Percentiles rank a stretch among this genome's conserved stretches.
Conservation (phyloP, 2,329 filamentous ascomycete genomes). For the Cladobotryum protrusum region DNA sequence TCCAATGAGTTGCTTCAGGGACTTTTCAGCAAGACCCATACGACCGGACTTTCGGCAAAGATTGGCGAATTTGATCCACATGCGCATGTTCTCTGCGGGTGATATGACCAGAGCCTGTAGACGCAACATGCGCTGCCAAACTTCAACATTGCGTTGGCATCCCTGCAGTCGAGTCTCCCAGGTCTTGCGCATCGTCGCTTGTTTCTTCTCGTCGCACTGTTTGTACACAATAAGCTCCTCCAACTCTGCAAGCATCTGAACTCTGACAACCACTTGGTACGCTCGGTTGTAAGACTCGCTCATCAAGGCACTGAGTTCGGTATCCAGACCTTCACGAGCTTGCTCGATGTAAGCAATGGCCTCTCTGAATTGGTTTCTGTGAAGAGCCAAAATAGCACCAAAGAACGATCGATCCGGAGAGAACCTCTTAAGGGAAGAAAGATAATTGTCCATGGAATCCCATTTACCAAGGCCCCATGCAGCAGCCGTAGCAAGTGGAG, state of each 20-base stretch:
- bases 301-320: conserved; percentile 90
- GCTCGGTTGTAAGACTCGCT: conserved; percentile 97
- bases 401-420: conserved; percentile 97
- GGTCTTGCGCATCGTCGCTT: conserved; percentile 82
- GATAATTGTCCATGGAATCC: conserved; percentile 96
- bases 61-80: conserved; percentile 99
- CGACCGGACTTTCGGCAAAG: conserved; percentile 94
- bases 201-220: conserved; percentile 82
- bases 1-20: conserved; percentile 82
- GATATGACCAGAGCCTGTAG: conserved; percentile 87
- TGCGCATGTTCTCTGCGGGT: conserved; percentile 89
- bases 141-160: conserved; percentile 93
- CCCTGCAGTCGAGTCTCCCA: conserved; percentile 95
- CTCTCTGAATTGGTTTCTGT: conserved; percentile 92
- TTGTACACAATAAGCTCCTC: conserved; percentile 99
- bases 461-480: conserved; percentile 96
- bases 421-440: conserved; percentile 87
- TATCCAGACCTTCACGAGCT: conserved; percentile 87
- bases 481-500: conserved; percentile 86
- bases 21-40: conserved; percentile 92
- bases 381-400: conserved; percentile 87
- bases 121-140: conserved; percentile 98
- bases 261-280: conserved; percentile 94
- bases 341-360: conserved; percentile 85
- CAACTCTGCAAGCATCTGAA: conserved; percentile 97